These are phyloP conservation scores for Cyathus striatus DNA, from an alignment of 768 basidiomycete species.

Conservation along the genomic window DNA sequence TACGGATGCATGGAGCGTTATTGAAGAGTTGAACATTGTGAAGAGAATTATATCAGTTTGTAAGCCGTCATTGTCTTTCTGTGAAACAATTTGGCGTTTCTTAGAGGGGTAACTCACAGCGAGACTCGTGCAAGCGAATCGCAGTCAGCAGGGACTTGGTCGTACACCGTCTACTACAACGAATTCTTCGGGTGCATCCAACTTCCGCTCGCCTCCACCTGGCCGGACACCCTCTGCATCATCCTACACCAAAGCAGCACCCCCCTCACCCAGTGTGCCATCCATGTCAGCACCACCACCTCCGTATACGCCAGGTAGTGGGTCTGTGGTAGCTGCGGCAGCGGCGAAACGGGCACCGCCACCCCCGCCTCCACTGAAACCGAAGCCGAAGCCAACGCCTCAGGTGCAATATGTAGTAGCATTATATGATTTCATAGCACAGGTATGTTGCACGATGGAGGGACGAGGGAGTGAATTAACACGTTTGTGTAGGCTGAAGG, in stretches of 20 bases:
- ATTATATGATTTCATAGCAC: conserved; percentile 91
- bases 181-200: conserved; percentile 25
- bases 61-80: conserved; percentile 40
- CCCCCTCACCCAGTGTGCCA: conserved; percentile 33
- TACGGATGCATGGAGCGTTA: conserved; percentile 74
- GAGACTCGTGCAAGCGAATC: conserved; percentile 58
- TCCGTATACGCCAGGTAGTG: conserved; percentile 29
- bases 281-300: conserved; percentile 36
- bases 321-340: conserved; percentile 23
- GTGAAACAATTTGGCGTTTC: not conserved
- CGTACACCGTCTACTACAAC: conserved; percentile 29
- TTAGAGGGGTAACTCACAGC: conserved; percentile 31
- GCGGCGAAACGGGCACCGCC: conserved; percentile 77
- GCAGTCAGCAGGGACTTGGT: conserved; percentile 25
- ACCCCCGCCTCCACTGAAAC: conserved; percentile 88
- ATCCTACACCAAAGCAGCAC: conserved; percentile 48
- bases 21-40: conserved; percentile 78
- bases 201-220: conserved; percentile 37
- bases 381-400: conserved; percentile 72
- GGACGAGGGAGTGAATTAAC: too few relatives aligned
- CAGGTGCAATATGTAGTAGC: conserved; percentile 79
- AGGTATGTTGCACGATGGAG: too few relatives aligned
- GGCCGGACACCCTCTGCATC: conserved; percentile 24
- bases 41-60: conserved; percentile 85
- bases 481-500: conserved; percentile 96